Conservation (phyloP, 148 eudicot species). For the Diospyros kaki region DNA sequence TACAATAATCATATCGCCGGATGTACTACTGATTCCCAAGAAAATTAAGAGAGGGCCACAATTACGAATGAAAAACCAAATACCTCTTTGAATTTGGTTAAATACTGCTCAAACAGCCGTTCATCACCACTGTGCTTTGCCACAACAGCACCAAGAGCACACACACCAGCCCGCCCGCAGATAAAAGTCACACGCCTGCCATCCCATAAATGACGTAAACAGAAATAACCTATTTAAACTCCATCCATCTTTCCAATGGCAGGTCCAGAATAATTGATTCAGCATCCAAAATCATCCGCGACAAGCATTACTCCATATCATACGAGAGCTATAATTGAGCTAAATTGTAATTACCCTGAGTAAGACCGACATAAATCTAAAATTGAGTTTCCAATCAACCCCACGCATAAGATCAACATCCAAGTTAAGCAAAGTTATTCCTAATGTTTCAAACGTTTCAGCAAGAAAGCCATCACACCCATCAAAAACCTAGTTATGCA, state of each 20-base stretch:
- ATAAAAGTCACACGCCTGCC: conserved; percentile 74
- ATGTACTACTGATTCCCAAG: too few species aligned
- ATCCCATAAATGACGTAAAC: conserved; percentile 4
- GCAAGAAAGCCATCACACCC: neutral
- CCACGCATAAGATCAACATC: neutral
- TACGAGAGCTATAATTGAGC: neutral
- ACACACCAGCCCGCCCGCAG: conserved; percentile 83
- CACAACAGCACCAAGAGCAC: conserved; percentile 85
- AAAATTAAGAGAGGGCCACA: neutral
- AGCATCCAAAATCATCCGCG: neutral
- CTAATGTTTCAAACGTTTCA: conserved; percentile 6
- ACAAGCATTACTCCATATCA: conserved; percentile 7
- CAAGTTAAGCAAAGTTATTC: neutral
- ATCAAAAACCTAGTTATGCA: neutral
- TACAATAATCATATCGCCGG: neutral
- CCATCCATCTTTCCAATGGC: neutral
- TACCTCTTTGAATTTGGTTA: conserved; percentile 65
- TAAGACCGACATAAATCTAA: neutral
- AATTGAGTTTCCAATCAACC: neutral
- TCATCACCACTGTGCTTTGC: conserved; percentile 61
- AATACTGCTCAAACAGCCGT: conserved; percentile 39
- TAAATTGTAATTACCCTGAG: neutral
- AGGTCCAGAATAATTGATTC: neutral
- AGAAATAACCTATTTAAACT: neutral
- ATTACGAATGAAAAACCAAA: neutral